Evolutionary conservation across 225 moss, liverwort and hornwort species (phyloP), one percentile per base, ranked within the genome.

Genomic region (Bryoerythrophyllum caledonicum): DNA sequence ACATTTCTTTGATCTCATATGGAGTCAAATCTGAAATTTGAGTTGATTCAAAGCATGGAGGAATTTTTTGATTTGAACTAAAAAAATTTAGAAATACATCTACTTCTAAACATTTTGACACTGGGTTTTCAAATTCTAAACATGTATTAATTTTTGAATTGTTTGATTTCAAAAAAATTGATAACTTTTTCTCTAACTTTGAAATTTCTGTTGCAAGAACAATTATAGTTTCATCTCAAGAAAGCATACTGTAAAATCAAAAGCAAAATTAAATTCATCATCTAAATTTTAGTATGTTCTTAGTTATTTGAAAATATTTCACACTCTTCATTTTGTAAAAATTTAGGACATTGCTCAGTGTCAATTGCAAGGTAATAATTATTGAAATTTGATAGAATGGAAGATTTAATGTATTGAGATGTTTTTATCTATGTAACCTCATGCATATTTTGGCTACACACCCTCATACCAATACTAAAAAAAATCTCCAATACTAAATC

Each of bases 201-300:
- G 0, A 11, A 0, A 0, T 84, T 26, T 80, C 52, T 26, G 54
- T 3, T 21, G 0, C n/a, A 68, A 14, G 69, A 44, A n/a, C n/a
- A 34, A 70, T 76, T 4, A 77, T 26, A 5, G 26, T 65, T 74
- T 80, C 15, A 21, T 53, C 53, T 43, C 43, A 19, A 44, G 23
- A 83, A 35, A 73, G 21, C 34, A 76, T 83, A 63, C 19, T 1
- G 43, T 64, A 19, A 19, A 80, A 77, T 35, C 43, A 64, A 73
- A 76, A 65, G 69, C 59, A 65, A 59, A 80, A 3, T 0, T 14
- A 17, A 19, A 58, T 67, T 48, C 30, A 62, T 30, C 20, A 37
- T 48, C 35, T 6, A 9, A 23, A 16, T 0, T 8, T 0, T 24
- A n/a, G 41, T 32, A 49, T 38, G 60, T 26, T 75, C 30, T 19